Base-by-base conservation (phyloP, 2,329 filamentous ascomycete genomes). In the Penicillium sp. region DNA sequence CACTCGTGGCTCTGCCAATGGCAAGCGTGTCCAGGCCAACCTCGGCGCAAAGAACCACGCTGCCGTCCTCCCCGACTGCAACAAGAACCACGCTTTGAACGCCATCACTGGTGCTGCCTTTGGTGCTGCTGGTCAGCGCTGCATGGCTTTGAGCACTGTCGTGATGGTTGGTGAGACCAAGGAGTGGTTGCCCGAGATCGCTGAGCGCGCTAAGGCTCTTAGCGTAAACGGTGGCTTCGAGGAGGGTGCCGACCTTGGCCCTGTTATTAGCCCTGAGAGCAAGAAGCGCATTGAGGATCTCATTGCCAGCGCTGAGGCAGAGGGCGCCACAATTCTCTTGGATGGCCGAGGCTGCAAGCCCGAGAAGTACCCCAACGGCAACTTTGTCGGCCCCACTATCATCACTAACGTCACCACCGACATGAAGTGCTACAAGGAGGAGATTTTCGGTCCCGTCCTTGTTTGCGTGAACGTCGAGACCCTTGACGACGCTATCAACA, bases 31-130 rank as follows among this genome's bases (percentile, higher is more conserved):
- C 19, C 86, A 89, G 73, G 86, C 86, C 68, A 89, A 89, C 73
- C 72, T 89, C 55, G 86, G 86, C 31, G 86, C 86, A 3, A 89
- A 89, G 80, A 89, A 89, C 77, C 86, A 89, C 70, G 86, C 85
- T 44, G 84, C 84, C 47, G 80, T 89, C 24, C 77, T 89, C 27
- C 86, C 86, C 1, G 86, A 89, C 73, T 84, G 81, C 77, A 87
- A 88, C 77, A 88, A 87, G 80, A 87, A 88, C 74, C 84, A 87
- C 57, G 80, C 85, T 3, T 71, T 89, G 45, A 87, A 88, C 66
- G 84, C 85, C 31, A 87, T 89, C 69, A 80, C 83, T 8, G 86
- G 86, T 58, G 86, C 86, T 46, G 86, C 86, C 2, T 89, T 89
- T 58, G 86, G 86, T 65, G 86, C 86, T 58, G 86, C 86, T 41